Evolutionary conservation across 192 early-diverging fungal genomes (phyloP), one percentile per base, ranked within the genome.

Genomic region (Entomortierella parvispora): DNA sequence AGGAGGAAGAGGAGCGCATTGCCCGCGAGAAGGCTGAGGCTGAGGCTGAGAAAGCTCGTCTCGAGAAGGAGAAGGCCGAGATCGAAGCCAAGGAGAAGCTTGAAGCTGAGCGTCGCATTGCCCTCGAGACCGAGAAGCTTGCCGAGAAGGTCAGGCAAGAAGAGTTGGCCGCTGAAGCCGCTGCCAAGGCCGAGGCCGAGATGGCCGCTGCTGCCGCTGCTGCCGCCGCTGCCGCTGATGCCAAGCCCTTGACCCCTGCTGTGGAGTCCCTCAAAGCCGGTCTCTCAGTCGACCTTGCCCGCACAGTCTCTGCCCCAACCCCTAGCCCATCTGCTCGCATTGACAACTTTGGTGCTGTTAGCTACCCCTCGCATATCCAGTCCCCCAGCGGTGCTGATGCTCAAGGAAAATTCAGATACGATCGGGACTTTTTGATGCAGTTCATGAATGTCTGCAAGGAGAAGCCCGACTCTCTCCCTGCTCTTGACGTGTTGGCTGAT

Each of bases 391-490:
- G 64, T 7, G 76, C 87, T 32, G 84, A 87, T 6, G 87, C 74
- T 29, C 65, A 62, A 55, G 86, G 88, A 50, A 90, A 90, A 49
- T 89, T 89, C 65, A 83, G 84, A 62, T 95, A 94, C 61, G 83
- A 88, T 45, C 83, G 85, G 29, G 88, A 82, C 59, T 97, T 97
- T 80, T 83, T 97, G 71, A 85, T 93, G 83, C 90, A 90, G 68
- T 95, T 95, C 81, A 85, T 80, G 58, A 65, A 67, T 6, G 74
- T 92, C 45, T 90, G 89, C 79, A 83, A 75, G 23, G 84, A 91
- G 40, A 81, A 87, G 57, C 91, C 90, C 14, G 65, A 84, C 5
- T 84, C 88, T 26, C 67, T 88, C 14, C 82, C 84, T 9, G 66
- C 80, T 17, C 78, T 86, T 46, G 82, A 86, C 29, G 80, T 76